Evolutionary conservation across 2,329 filamentous ascomycete genomes (phyloP), one percentile per base, ranked within the genome.

Genomic region (Colletotrichum sp.): DNA sequence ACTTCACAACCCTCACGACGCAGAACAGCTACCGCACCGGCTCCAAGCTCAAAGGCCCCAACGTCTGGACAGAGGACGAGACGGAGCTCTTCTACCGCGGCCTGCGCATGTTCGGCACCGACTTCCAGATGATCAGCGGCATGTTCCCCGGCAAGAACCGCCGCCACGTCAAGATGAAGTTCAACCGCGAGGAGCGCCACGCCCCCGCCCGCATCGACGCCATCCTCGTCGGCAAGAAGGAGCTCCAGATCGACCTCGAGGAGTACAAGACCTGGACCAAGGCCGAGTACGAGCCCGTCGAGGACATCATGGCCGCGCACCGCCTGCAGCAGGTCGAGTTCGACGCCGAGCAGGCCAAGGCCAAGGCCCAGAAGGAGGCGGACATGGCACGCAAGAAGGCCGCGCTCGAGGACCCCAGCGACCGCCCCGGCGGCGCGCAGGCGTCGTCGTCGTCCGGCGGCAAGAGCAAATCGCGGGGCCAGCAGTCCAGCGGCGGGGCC

Each of bases 111-210:
- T 96, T 95, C 81, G 95, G 95, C 72, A 96, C 94, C 2, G 95
- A 96, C 82, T 98, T 97, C 82, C 90, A 93, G 82, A 95, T 95
- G 85, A 96, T 98, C 79, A 90, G 91, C 75, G 91, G 92, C 79
- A 92, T 96, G 89, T 96, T 98, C 81, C 91, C 92, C 2, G 90
- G 91, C 78, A 92, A 93, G 81, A 94, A 91, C 76, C 90, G 95
- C 22, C 90, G 93, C 36, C 92, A 95, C 82, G 90, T 97, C 85
- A 96, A 96, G 86, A 90, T 93, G 78, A 97, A 97, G 83, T 97
- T 95, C 85, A 94, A 93, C 80, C 92, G 93, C 77, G 95, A 97
- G 84, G 95, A 97, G 85, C 89, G 91, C 39, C 87, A 91, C 69
- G 89, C 93, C 78, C 92, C 94, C 0, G 85, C 86, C 5, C 89